phyloP scores from a whole-genome alignment of 139 green algal genomes.

The Picochlorum sp. region DNA sequence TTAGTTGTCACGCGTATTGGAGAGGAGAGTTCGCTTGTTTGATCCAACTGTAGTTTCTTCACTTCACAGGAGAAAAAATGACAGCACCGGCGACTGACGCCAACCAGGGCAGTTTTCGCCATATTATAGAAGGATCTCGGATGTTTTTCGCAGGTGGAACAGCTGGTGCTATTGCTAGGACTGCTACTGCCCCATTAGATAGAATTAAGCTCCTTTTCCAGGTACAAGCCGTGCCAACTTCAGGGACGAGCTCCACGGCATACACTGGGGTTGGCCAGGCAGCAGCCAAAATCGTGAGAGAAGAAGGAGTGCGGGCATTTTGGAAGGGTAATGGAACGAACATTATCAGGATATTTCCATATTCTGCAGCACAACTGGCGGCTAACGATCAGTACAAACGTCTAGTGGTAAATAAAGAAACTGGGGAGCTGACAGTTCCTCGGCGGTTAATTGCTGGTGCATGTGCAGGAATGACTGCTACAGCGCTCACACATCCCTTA shows the following conservation, averaged over 20 bases:
- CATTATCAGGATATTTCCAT: conserved; percentile 88
- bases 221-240: conserved; percentile 55
- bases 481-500: conserved; percentile 87
- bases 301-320: conserved; percentile 80
- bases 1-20: too few relatives aligned
- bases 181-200: conserved; percentile 60
- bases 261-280: conserved; percentile 84
- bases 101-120: neutral
- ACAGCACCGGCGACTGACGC: too few relatives aligned
- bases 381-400: conserved; percentile 35
- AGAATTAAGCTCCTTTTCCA: conserved; percentile 95
- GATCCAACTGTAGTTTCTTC: too few relatives aligned
- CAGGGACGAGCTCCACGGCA: conserved; percentile 24
- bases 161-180: conserved; percentile 58
- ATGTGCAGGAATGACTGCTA: conserved; percentile 89
- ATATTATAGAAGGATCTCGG: neutral
- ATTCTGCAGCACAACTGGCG: conserved; percentile 59
- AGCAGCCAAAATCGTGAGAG: conserved; percentile 68
- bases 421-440: conserved; percentile 53
- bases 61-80: too few relatives aligned
- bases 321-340: conserved; percentile 92
- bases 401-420: conserved; percentile 30
- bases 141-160: conserved; percentile 51
- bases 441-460: conserved; percentile 65
- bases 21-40: too few relatives aligned